Evolutionary conservation across 352 stramenopile genomes (phyloP).

Genomic region (Thraustochytrium striatum): DNA sequence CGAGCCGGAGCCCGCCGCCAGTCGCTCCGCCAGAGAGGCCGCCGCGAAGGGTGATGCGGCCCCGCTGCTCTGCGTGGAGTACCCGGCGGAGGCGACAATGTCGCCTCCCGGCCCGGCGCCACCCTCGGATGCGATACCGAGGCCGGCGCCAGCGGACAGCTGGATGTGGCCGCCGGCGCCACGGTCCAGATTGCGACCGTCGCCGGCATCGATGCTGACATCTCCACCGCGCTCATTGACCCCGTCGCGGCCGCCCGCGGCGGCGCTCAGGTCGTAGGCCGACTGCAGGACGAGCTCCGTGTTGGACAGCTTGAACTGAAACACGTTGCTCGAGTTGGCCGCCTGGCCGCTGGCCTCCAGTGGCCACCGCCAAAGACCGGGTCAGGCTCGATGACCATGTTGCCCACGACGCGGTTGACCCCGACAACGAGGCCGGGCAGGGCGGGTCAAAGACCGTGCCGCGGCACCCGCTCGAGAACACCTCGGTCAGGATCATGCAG

Average conservation of each 20-base stretch:
- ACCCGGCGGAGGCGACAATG: constrained; percentile 66
- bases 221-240: constrained; percentile 64
- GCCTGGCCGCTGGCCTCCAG: constrained; percentile 50
- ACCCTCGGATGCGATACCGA: constrained; percentile 67
- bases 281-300: constrained; percentile 55
- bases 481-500: constrained; percentile 77
- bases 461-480: constrained; percentile 70
- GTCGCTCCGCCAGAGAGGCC: constrained; percentile 56
- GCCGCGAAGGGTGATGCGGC: constrained; percentile 60
- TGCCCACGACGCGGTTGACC: constrained; percentile 63
- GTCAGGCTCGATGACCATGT: constrained; percentile 61
- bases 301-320: constrained; percentile 57
- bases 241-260: background rate
- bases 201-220: constrained; percentile 64
- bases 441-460: constrained; percentile 73
- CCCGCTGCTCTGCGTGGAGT: constrained; percentile 52
- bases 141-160: constrained; percentile 66
- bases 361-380: constrained; percentile 62
- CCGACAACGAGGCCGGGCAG: constrained; percentile 65
- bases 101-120: constrained; percentile 68
- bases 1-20: constrained; percentile 49
- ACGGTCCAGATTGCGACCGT: constrained; percentile 69
- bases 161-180: constrained; percentile 69
- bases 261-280: constrained; percentile 50
- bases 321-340: constrained; percentile 40